Evolutionary conservation across 73 alveolate species (phyloP).

Genomic region (Tetrahymena malaccensis): DNA sequence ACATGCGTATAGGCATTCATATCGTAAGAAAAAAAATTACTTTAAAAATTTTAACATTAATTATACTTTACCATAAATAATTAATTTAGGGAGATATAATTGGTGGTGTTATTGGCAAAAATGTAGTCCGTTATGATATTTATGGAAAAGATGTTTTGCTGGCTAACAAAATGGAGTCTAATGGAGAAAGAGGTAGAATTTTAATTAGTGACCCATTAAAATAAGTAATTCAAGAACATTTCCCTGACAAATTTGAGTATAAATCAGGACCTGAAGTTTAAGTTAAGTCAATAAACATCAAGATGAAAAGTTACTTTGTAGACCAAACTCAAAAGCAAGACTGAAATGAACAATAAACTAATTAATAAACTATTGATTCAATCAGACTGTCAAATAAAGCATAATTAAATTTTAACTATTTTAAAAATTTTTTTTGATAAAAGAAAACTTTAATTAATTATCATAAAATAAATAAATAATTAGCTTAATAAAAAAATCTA

Average conservation of each 20-base stretch:
- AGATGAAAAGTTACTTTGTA: background rate
- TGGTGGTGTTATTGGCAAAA: slow-evolving; percentile 76
- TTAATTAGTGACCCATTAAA: slow-evolving; percentile 1
- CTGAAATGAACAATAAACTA: background rate
- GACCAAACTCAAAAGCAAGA: background rate
- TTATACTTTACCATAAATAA: background rate
- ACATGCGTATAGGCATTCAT: slow-evolving; percentile 3
- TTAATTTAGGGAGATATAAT: slow-evolving; percentile 20
- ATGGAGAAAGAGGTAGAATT: slow-evolving; percentile 62
- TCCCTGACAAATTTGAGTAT: background rate
- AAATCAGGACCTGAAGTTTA: background rate
- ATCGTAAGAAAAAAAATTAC: background rate
- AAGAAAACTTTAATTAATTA: background rate
- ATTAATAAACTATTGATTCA: too few relatives aligned
- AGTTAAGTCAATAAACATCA: background rate
- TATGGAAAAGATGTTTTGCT: slow-evolving; percentile 93
- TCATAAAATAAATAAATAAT: background rate
- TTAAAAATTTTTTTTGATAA: too few relatives aligned
- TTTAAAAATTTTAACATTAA: background rate
- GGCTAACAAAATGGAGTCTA: slow-evolving; percentile 92
- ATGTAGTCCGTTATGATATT: slow-evolving; percentile 87
- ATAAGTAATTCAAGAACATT: background rate
- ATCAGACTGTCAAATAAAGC: background rate
- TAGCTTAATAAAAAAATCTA: background rate
- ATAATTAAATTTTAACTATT: too few relatives aligned